A percentile compares a stretch with the other conserved stretches of the same genome.
phyloP scores from a whole-genome alignment of 371 early-diverging fungal species.

The Mucor ambiguus region DNA sequence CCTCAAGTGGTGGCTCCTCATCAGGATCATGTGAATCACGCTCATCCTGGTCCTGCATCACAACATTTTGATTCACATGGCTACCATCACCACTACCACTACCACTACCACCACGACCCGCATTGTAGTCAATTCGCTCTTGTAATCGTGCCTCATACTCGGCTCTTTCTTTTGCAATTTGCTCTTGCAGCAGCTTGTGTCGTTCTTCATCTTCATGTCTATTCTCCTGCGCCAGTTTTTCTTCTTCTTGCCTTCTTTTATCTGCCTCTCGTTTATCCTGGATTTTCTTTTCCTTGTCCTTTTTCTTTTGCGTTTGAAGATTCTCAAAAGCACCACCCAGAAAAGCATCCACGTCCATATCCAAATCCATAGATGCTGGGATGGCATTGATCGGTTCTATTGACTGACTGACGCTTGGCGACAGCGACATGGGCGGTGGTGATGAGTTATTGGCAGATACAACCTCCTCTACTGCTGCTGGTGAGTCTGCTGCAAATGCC shows the following conservation, averaged over 20 bases:
- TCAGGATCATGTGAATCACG: not conserved
- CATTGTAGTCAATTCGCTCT: not conserved
- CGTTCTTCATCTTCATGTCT: not conserved
- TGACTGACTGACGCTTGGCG: not conserved
- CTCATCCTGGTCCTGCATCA: not conserved
- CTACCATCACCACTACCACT: no score
- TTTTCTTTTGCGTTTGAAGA: not conserved
- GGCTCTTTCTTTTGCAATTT: not conserved
- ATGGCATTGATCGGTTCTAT: not conserved
- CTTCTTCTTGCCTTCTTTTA: not conserved
- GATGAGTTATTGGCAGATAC: not conserved
- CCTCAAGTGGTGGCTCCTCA: not conserved
- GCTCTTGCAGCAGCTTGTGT: not conserved
- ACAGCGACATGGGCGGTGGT: not conserved
- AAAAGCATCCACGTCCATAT: not conserved
- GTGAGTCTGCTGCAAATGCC: not conserved
- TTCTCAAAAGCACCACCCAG: not conserved
- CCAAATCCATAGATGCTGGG: not conserved
- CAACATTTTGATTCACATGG: not conserved
- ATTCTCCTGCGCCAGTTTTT: not conserved
- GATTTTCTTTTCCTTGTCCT: not conserved
- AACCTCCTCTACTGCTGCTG: not conserved
- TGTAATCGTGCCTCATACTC: not conserved
- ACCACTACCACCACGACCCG: not conserved
- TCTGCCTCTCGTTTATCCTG: not conserved